Percentiles rank a stretch among this genome's conserved stretches.
phyloP scores from a whole-genome alignment of 2,329 filamentous ascomycete species.

The Pestalotiopsis fici region DNA sequence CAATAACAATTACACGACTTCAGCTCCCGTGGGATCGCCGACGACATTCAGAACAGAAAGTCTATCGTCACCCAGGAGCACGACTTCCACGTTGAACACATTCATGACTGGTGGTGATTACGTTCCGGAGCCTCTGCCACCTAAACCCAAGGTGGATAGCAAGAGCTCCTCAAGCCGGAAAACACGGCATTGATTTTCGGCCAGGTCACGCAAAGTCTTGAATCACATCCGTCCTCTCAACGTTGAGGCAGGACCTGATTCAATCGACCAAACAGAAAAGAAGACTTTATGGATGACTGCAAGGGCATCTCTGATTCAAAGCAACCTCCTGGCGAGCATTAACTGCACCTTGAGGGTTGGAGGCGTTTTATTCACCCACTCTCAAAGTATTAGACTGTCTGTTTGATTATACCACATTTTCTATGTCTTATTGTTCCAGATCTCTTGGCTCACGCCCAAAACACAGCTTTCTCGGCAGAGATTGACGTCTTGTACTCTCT shows the following conservation, averaged over 20 bases:
- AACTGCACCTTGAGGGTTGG: not conserved
- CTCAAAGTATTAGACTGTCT: not conserved
- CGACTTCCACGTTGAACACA: not conserved
- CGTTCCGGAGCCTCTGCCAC: not conserved
- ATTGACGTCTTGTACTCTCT: not conserved
- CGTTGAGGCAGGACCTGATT: no score
- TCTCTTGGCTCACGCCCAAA: not conserved
- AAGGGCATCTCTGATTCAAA: no score
- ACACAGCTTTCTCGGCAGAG: not conserved
- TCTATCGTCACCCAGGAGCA: not conserved
- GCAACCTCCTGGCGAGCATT: no score
- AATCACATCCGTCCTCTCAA: no score
- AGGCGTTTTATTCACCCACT: not conserved
- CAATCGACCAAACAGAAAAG: no score
- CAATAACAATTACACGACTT: not conserved
- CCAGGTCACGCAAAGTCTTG: not conserved
- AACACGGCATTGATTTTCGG: not conserved
- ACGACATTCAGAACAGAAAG: not conserved
- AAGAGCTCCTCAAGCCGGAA: not conserved
- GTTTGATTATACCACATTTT: not conserved
- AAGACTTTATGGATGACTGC: no score
- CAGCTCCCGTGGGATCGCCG: not conserved
- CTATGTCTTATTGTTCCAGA: not conserved
- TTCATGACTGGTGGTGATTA: not conserved
- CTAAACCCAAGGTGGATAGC: not conserved